Conservation (phyloP, 2,329 filamentous ascomycete species). For the Cladosporium austrohemisphaericum region DNA sequence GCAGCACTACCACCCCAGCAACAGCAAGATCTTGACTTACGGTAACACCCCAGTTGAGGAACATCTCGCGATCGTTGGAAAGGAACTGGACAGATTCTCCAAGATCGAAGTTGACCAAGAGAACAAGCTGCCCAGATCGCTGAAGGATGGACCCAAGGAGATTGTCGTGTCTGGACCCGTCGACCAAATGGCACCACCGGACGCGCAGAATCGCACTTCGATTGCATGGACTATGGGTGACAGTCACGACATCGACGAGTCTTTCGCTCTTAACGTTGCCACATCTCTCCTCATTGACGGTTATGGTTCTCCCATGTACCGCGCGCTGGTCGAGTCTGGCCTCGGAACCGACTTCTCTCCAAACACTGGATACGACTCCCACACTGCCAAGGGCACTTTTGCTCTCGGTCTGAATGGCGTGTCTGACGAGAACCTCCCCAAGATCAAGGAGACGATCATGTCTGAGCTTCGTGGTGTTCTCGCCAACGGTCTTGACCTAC, state of each 20-base stretch:
- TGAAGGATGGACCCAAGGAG: conserved; percentile 62
- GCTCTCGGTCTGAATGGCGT: conserved; percentile 91
- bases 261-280: conserved; percentile 78
- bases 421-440: conserved; percentile 70
- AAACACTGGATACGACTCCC: conserved; percentile 83
- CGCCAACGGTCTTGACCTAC: conserved; percentile 75
- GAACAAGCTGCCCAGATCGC: conserved; percentile 70
- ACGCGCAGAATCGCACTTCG: conserved; percentile 90
- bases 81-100: conserved; percentile 69
- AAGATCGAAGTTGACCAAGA: conserved; percentile 66
- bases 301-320: conserved; percentile 91
- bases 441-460: conserved; percentile 70
- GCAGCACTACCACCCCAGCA: conserved; percentile 94
- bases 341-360: conserved; percentile 91
- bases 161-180: conserved; percentile 75
- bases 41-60: conserved; percentile 83
- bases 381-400: conserved; percentile 75
- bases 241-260: conserved; percentile 76
- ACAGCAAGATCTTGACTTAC: conserved; percentile 93
- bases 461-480: conserved; percentile 67
- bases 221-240: conserved; percentile 89
- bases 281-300: conserved; percentile 85
- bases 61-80: conserved; percentile 75
- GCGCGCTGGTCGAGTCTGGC: conserved; percentile 80
- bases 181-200: conserved; percentile 78